These are phyloP conservation scores for Xanthoconium separans DNA, from an alignment of 1,284 basidiomycete species.

Conservation along the genomic window DNA sequence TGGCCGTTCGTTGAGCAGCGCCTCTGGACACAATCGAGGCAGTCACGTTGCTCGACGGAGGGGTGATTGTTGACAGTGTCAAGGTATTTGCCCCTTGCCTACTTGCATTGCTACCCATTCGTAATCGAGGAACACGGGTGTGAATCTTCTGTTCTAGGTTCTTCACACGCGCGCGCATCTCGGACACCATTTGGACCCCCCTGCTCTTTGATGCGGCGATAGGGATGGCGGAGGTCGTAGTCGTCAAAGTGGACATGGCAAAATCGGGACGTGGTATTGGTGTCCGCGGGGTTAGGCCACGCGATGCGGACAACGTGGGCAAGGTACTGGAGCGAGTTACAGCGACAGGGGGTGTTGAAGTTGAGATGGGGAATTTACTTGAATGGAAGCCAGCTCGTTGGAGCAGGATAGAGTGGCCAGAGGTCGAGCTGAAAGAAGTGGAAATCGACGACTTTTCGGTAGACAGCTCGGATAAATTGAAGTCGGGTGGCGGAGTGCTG, in stretches of 20 bases:
- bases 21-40: slow-evolving; percentile 26
- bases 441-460: slow-evolving; percentile 37
- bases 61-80: slow-evolving; percentile 35
- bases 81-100: slow-evolving; percentile 42
- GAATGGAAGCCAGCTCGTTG: slow-evolving; percentile 51
- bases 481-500: slow-evolving; percentile 56
- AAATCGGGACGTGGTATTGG: slow-evolving; percentile 45
- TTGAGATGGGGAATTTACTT: slow-evolving; percentile 41
- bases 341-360: slow-evolving; percentile 43
- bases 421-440: slow-evolving; percentile 36
- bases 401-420: slow-evolving; percentile 48
- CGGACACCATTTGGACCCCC: slow-evolving; percentile 85
- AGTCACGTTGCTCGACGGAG: slow-evolving; percentile 36
- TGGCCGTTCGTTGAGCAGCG: slow-evolving; percentile 16
- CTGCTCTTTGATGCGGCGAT: slow-evolving; percentile 61
- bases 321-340: slow-evolving; percentile 55
- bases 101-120: slow-evolving; percentile 70
- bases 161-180: slow-evolving; percentile 78
- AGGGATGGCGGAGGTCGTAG: slow-evolving; percentile 31
- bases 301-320: slow-evolving; percentile 47
- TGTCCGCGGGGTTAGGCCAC: slow-evolving; percentile 46
- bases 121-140: slow-evolving; percentile 75
- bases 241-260: slow-evolving; percentile 43
- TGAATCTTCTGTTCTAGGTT: slow-evolving; percentile 83
- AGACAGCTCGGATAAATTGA: slow-evolving; percentile 60